Evolutionary conservation across 345 rosid species (phyloP), one percentile per base, ranked within the genome.

Genomic region (Acer negundo): DNA sequence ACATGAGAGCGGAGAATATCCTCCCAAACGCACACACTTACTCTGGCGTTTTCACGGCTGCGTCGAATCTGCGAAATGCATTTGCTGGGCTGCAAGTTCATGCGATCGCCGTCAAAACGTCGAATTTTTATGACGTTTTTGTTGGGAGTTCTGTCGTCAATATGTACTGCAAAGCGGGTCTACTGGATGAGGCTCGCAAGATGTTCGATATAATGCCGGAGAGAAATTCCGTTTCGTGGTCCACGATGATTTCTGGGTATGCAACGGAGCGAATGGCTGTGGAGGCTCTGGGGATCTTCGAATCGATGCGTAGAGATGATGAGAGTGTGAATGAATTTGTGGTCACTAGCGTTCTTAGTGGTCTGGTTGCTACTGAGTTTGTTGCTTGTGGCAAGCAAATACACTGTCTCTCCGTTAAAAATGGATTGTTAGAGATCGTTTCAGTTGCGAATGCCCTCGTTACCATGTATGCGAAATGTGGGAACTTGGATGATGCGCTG

Each of bases 391-490:
- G 97, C 26, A 89, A 79, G 76, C 89, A 84, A 83, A 82, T 92
- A 49, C 94, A 92, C 75, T 85, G 87, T 80, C 82, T 86, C 58
- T 85, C 82, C 1, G 62, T 89, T 42, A 92, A 90, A 81, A 82
- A 77, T 20, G 93, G 93, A 49, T 69, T 90, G 69, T 71, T 86
- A 1, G 76, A 67, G 26, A 87, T 89, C 82, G 88, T 88, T 42
- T 87, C 94, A 56, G 82, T 87, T 74, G 81, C 78, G 55, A 92
- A 92, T 26, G 91, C 93, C 4, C 86, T 92, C 4, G 90, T 92
- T 79, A 92, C 97, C 12, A 92, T 92, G 94, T 92, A 92, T 75
- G 88, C 84, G n/a, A 92, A 90, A 80, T 92, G 94, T 53, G 88
- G 87, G 78, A 81, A 84, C 80, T 84, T 92, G 80, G 81, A 67